Conservation (phyloP, 176 grass and related monocot genomes). For the Bonia amplexicaulis region DNA sequence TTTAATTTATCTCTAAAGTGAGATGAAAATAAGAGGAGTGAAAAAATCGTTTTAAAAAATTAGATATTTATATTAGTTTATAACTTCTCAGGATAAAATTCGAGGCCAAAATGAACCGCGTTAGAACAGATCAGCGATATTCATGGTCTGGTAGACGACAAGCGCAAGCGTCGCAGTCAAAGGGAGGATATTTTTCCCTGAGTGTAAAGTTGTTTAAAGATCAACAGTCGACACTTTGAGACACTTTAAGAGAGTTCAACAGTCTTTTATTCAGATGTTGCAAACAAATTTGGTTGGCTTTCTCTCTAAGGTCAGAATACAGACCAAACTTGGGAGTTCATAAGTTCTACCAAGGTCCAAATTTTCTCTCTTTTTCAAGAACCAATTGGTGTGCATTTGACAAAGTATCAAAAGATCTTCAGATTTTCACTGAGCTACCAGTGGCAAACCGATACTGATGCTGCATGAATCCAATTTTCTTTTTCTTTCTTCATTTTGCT, state of each 20-base stretch:
- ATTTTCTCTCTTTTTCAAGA: not conserved
- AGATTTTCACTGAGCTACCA: not conserved
- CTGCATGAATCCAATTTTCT: not conserved
- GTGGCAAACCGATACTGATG: not conserved
- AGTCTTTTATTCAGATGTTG: not conserved
- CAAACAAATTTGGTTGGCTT: constrained; percentile 4
- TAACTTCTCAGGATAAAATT: too few species aligned
- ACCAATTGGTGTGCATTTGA: not conserved
- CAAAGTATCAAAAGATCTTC: not conserved
- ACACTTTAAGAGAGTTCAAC: constrained; percentile 8
- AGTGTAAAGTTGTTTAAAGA: constrained; percentile 21
- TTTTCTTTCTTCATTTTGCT: not conserved
- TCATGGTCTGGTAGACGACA: constrained; percentile 43
- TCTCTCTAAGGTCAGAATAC: constrained; percentile 18
- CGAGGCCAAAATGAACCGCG: too few species aligned
- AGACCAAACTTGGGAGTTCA: not conserved
- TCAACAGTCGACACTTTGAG: constrained; percentile 7
- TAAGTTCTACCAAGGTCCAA: not conserved
- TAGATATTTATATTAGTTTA: too few species aligned
- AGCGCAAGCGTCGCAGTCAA: constrained; percentile 7
- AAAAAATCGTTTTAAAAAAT: too few species aligned
- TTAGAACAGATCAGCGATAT: constrained; percentile 39
- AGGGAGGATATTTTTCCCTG: not conserved
- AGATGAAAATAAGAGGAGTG: fast-evolving
- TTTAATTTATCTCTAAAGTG: fast-evolving